Evolutionary conservation across 108 stramenopile species (phyloP), one percentile per base, ranked within the genome.

Genomic region (Epithemia pelagica): DNA sequence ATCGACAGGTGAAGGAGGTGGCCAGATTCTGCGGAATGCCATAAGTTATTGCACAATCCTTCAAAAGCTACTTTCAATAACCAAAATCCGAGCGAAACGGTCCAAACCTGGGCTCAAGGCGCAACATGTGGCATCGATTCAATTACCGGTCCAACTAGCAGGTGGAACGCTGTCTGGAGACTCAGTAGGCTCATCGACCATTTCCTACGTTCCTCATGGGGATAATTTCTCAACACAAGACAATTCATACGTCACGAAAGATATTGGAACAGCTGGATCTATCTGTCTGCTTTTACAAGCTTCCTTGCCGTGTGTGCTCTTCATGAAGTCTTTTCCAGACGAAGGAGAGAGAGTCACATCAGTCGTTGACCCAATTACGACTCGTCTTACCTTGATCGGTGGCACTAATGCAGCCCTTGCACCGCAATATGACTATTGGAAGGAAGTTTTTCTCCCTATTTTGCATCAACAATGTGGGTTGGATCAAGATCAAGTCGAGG

Each of bases 321-420:
- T 46, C 15, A 65, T 77, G 32, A 21, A 31, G 23, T 10, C 52
- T 8, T 30, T n/a, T 56, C 54, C 10, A 29, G n/a, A 46, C 37
- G 15, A 46, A 15, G 37, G 15, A 46, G 37, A 46, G 15, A 15
- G 15, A 46, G 37, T 10, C 37, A 46, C 37, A 46, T 10, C 5
- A 10, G 10, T 15, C 5, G 10, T 30, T 57, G 7, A 21, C 26
- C 20, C 27, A 26, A 62, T 21, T 7, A 18, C 31, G 3, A 56
- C 58, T 0, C 59, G 5, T 53, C 62, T 75, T 27, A 56, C 33
- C 25, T 29, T 82, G 54, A 71, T 70, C 23, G 87, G 87, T 28
- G 87, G 83, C 0, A 85, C 87, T 18, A 82, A 88, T 69, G 83
- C 87, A 15, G 58, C 61, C n/a, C 70, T 81, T 67, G 87, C 87